Evolutionary conservation across 441 rosid species (phyloP), one percentile per base, ranked within the genome.

Genomic region (Erodium moschatum): DNA sequence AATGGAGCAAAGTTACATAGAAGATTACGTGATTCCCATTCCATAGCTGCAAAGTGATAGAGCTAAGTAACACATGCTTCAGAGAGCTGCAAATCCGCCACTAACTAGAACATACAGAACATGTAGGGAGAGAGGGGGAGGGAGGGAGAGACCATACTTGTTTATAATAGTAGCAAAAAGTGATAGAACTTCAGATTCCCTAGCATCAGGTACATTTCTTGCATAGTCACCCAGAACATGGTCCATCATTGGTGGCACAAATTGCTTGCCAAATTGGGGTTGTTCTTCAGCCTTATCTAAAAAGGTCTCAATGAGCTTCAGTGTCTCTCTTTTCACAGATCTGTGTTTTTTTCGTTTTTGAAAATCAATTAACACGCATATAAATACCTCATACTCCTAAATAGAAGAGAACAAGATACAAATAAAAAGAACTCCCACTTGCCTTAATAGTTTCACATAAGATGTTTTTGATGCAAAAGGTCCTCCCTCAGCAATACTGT

Each of bases 161-260:
- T 96, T 90, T 81, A 96, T 96, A 76, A 96, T 96, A 38, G 98
- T 96, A 6, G 99, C 96, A 81, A 92, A 96, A 70, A 96, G 96
- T 69, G 99, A 96, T n/a, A 96, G 77, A 73, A 92, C 99, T 86
- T 96, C 99, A 0, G 99, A 92, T 83, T 96, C 99, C 77, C 99
- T 88, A 65, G 99, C 99, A 77, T 96, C 99, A 71, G 99, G 96
- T 72, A 96, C 84, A 82, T 96, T 96, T 83, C 99, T 85, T 2
- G 97, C 94, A 76, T 96, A 96, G 73, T 96, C 99, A 67, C 94
- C 94, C 24, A 96, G 99, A 73, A 96, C 92, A 0, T 95, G 96
- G 81, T 89, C 97, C 99, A 92, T 92, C 99, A 96, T 92, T 19
- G 99, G 99, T 24, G 94, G 96, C 72, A 92, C 99, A 83, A 96